phyloP scores from a whole-genome alignment of 352 stramenopile species.

The Phytopythium chamaehyphon region DNA sequence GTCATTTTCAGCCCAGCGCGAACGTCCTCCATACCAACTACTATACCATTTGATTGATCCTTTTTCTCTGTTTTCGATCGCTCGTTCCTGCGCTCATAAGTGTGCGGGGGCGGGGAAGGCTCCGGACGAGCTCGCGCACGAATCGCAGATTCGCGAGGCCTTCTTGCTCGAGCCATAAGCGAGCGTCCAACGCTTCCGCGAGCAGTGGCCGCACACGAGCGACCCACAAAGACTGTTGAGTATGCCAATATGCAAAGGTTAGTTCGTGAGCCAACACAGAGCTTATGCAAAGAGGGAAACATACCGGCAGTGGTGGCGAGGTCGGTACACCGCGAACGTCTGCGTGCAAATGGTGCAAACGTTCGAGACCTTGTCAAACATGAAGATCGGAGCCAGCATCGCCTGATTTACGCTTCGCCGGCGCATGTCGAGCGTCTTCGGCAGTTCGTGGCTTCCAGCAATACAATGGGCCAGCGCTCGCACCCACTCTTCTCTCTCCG shows the following conservation, averaged over 20 bases:
- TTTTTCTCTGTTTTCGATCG: neutral
- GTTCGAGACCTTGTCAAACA: slow-evolving; percentile 85
- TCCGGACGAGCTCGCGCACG: slow-evolving; percentile 42
- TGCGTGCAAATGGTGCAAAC: slow-evolving; percentile 83
- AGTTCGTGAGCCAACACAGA: no score
- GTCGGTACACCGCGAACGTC: slow-evolving; percentile 79
- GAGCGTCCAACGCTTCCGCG: slow-evolving; percentile 69
- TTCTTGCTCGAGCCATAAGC: slow-evolving; percentile 79
- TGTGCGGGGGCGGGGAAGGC: slow-evolving; percentile 21
- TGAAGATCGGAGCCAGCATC: slow-evolving; percentile 78
- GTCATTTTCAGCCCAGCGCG: no score
- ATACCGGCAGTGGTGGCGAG: slow-evolving; percentile 80
- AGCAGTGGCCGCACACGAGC: slow-evolving; percentile 82
- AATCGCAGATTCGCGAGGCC: slow-evolving; percentile 72
- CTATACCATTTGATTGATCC: no score
- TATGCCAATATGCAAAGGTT: neutral
- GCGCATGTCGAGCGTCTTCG: slow-evolving; percentile 44
- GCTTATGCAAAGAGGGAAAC: no score
- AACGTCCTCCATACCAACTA: no score
- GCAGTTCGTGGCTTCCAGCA: slow-evolving; percentile 38
- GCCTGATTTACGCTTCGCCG: slow-evolving; percentile 69
- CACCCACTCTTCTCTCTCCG: slow-evolving; percentile 79
- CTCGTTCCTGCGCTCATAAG: slow-evolving; percentile 9
- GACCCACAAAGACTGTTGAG: slow-evolving; percentile 64
- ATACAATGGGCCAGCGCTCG: slow-evolving; percentile 77